phyloP scores from a whole-genome alignment of 306 rosid species.

The Quercus mongolica region DNA sequence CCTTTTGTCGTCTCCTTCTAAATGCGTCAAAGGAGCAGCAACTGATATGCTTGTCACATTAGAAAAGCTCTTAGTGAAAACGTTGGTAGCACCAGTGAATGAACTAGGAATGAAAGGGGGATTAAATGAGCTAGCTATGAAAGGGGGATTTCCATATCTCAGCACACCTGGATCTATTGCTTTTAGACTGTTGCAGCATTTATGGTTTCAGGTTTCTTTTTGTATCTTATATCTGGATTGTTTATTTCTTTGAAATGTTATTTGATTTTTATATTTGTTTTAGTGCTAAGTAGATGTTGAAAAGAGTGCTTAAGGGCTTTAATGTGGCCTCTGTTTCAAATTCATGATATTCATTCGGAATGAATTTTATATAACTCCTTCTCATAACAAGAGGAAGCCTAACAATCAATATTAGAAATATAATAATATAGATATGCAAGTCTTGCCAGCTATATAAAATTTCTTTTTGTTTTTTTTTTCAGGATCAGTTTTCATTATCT shows the following conservation, averaged over 20 bases:
- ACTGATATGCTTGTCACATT: constrained; percentile 62
- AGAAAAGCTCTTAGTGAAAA: constrained; percentile 56
- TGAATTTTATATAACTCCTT: background rate
- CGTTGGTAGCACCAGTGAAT: constrained; percentile 31
- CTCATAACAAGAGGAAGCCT: background rate
- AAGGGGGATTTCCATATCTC: constrained; percentile 38
- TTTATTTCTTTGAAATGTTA: background rate
- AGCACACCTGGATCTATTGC: constrained; percentile 72
- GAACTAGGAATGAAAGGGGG: constrained; percentile 37
- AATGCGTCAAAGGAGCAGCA: constrained; percentile 65
- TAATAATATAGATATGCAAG: background rate
- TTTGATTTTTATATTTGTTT: background rate
- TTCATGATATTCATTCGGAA: background rate
- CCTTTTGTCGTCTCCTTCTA: constrained; percentile 92
- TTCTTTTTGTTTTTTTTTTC: constrained; percentile 35
- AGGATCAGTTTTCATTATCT: constrained; percentile 57
- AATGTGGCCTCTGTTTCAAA: background rate
- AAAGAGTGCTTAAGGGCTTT: background rate
- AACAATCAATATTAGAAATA: background rate
- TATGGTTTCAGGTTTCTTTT: constrained; percentile 68
- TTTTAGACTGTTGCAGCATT: constrained; percentile 56
- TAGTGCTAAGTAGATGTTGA: background rate
- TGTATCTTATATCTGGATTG: background rate
- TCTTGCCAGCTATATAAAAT: constrained; percentile 22
- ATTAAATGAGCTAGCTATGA: constrained; percentile 28